Conservation (phyloP, 495 filamentous ascomycete species). For the Bombardia bombarda region DNA sequence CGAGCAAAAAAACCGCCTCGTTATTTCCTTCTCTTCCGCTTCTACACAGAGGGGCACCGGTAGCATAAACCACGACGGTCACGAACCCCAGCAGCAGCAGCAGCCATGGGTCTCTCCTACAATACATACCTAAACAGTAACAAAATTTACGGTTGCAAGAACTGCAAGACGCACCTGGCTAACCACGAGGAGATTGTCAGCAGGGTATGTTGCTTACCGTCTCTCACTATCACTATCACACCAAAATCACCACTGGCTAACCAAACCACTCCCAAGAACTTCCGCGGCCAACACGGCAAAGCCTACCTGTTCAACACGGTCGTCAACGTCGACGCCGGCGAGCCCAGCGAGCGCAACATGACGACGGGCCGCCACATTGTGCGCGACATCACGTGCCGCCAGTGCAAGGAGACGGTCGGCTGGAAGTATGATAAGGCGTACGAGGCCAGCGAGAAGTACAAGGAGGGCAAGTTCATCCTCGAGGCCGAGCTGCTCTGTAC, state of each 20-base stretch:
- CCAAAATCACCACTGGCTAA: neutral
- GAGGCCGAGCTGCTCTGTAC: constrained; percentile 85
- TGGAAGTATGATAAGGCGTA: constrained; percentile 99
- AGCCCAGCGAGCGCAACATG: constrained; percentile 91
- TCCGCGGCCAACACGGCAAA: constrained; percentile 97
- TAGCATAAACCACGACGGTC: neutral
- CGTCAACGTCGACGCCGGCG: constrained; percentile 76
- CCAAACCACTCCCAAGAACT: constrained; percentile 54
- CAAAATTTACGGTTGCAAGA: constrained; percentile 92
- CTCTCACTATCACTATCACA: neutral
- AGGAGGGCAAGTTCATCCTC: constrained; percentile 96
- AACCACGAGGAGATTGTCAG: constrained; percentile 96
- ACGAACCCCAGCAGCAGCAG: no score
- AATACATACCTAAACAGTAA: constrained; percentile 87
- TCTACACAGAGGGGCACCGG: neutral
- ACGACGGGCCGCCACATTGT: constrained; percentile 95
- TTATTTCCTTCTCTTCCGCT: no score
- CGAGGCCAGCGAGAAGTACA: constrained; percentile 89
- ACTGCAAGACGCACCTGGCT: constrained; percentile 89
- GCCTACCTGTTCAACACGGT: constrained; percentile 93
- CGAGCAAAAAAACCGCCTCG: no score
- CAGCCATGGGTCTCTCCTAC: constrained; percentile 85
- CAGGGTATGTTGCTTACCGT: constrained; percentile 49
- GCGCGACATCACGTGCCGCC: constrained; percentile 79
- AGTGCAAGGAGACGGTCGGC: constrained; percentile 86